Conservation (phyloP, 225 moss, liverwort and hornwort species). For the Sphagnum tenellum region DNA sequence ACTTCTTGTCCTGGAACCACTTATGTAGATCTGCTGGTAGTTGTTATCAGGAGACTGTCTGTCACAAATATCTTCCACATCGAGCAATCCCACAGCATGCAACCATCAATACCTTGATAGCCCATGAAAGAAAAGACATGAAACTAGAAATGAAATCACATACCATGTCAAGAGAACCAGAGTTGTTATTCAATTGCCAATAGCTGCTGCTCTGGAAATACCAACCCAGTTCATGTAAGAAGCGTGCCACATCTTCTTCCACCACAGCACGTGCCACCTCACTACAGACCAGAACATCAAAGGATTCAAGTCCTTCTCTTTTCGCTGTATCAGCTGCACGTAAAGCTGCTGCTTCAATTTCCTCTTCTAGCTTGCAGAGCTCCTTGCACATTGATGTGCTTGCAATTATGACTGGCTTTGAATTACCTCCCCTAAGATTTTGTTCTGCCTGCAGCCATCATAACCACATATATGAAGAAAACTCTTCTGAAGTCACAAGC, state of each 20-base stretch:
- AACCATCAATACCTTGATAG: no score
- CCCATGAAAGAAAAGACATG: no score
- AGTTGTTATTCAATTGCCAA: conserved; percentile 5
- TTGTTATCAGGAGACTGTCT: no score
- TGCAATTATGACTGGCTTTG: conserved; percentile 66
- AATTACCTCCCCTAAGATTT: conserved; percentile 42
- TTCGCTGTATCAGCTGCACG: conserved; percentile 28
- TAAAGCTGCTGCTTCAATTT: conserved; percentile 40
- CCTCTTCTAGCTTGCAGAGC: conserved; percentile 58
- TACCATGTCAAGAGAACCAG: conserved; percentile 12
- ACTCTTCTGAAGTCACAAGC: no score
- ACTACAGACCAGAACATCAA: conserved; percentile 23
- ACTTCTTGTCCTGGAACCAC: no score
- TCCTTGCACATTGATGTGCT: conserved; percentile 53
- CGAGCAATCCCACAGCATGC: no score
- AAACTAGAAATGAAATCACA: background rate
- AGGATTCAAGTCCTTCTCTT: conserved; percentile 7
- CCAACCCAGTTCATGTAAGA: conserved; percentile 89
- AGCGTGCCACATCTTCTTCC: conserved; percentile 44
- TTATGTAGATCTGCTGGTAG: no score
- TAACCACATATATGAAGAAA: no score
- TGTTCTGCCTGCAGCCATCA: conserved; percentile 42
- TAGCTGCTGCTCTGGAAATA: conserved; percentile 55
- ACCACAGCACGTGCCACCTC: conserved; percentile 30
- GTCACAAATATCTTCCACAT: no score